phyloP scores from a whole-genome alignment of 495 filamentous ascomycete genomes.

The Neurospora discreta region DNA sequence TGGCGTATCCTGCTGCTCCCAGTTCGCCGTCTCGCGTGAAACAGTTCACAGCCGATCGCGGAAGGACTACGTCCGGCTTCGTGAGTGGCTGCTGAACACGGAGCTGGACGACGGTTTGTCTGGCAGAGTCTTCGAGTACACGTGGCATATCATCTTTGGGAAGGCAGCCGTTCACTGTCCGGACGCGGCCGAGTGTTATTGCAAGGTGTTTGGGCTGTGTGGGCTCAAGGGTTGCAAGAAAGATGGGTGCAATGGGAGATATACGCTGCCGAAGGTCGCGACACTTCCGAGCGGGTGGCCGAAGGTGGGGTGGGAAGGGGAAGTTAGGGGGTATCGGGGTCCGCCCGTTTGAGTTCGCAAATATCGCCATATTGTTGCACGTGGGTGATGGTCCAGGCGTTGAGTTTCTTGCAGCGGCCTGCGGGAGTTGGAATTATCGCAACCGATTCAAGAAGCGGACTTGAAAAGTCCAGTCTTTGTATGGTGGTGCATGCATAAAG shows the following conservation, averaged over 20 bases:
- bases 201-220: slow-evolving; percentile 52
- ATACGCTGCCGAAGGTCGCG: slow-evolving; percentile 20
- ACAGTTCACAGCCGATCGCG: slow-evolving; percentile 36
- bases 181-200: slow-evolving; percentile 46
- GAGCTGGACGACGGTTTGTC: slow-evolving; percentile 43
- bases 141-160: slow-evolving; percentile 53
- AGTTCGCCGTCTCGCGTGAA: slow-evolving; percentile 53
- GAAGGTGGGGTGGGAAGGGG: slow-evolving; percentile 21
- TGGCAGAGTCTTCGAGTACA: slow-evolving; percentile 58
- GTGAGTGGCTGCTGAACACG: slow-evolving; percentile 52
- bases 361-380: background rate
- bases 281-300: slow-evolving; percentile 29
- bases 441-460: background rate
- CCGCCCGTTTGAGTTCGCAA: background rate
- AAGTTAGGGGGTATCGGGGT: slow-evolving; percentile 16
- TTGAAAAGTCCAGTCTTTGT: background rate
- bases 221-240: slow-evolving; percentile 24
- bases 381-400: background rate
- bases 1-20: slow-evolving; percentile 54
- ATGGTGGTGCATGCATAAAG: background rate
- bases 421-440: background rate
- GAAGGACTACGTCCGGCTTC: slow-evolving; percentile 43
- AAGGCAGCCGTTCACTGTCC: slow-evolving; percentile 45
- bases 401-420: background rate
- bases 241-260: slow-evolving; percentile 19